Base-by-base conservation (phyloP, 805 yeast genomes). In the Kluyveromyces wickerhamii region DNA sequence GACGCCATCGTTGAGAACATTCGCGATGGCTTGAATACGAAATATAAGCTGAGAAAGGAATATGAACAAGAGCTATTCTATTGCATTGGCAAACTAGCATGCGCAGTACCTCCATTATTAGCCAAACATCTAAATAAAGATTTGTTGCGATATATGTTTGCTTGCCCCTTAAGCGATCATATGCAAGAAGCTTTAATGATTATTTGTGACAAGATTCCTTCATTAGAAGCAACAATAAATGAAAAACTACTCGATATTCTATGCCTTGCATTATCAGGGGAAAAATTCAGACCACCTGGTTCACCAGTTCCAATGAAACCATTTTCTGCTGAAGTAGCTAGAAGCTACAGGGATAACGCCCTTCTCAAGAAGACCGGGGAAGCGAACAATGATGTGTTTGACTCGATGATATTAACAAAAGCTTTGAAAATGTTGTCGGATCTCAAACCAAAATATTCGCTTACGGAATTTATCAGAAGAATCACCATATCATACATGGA, bases 51-150 rank as follows among this genome's bases (percentile, higher is more conserved):
- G 2, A 69, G 88, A 39, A 79, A 76, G 50, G 87, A 81, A 32
- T 76, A 81, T 28, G 94, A 85, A 44, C 80, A 84, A 0, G 87
- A 95, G 1, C 74, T 89, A 14, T 89, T 88, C 49, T 84, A 82
- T 47, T 92, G 97, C 54, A 69, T 89, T 28, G 85, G 94, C 0
- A 82, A 85, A 59, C 62, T 92, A 23, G 88, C 96, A 0, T 70
- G 71, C 17, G 89, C 97, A 0, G 85, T 89, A 11, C 96, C 96
- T 0, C 94, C 95, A 9, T 94, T 95, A 0, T 65, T 89, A 37
- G 84, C 96, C 0, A 92, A 89, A 51, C 87, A 85, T 53, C 62
- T 92, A 36, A 88, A 86, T 43, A 72, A 79, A 41, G 94, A 85
- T 48, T 69, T 89, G 15, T 61, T 89, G 34, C 88, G 81, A 44